Evolutionary conservation across 2,329 filamentous ascomycete species (phyloP).

Genomic region (Onygena corvina): DNA sequence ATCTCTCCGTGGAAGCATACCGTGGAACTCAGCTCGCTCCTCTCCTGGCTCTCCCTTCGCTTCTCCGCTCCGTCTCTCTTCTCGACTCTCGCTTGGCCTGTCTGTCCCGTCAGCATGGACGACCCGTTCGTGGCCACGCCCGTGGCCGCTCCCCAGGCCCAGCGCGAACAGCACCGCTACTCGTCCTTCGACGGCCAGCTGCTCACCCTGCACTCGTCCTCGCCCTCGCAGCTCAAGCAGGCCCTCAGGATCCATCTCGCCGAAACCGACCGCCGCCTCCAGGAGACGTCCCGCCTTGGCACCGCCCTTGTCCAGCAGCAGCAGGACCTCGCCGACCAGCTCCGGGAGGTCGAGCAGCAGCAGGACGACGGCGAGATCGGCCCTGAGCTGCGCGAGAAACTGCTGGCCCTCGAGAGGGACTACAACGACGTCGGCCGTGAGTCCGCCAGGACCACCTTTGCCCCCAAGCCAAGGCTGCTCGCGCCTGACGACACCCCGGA

Average conservation of each 20-base stretch:
- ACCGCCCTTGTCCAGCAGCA: constrained; percentile 79
- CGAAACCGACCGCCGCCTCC: constrained; percentile 81
- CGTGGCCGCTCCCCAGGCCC: constrained; percentile 30
- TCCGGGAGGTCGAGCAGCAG: constrained; percentile 72
- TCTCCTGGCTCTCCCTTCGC: no score
- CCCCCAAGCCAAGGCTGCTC: constrained; percentile 63
- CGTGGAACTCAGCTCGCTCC: constrained; percentile 1
- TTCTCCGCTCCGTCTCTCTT: background rate
- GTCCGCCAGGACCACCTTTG: constrained; percentile 75
- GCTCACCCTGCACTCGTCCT: constrained; percentile 68
- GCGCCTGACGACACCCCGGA: constrained; percentile 52
- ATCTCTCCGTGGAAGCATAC: background rate
- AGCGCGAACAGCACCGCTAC: constrained; percentile 51
- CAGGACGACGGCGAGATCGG: constrained; percentile 66
- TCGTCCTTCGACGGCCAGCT: constrained; percentile 71
- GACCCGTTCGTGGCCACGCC: constrained; percentile 49
- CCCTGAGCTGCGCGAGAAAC: constrained; percentile 67
- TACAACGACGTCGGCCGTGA: constrained; percentile 90
- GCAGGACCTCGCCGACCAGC: constrained; percentile 64
- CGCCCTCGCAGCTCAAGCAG: constrained; percentile 74
- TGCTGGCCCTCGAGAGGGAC: constrained; percentile 81
- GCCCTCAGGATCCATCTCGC: constrained; percentile 82
- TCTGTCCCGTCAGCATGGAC: constrained; percentile 23
- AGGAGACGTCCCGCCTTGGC: constrained; percentile 81
- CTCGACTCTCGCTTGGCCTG: background rate